Evolutionary conservation across 2,329 filamentous ascomycete genomes (phyloP), one percentile per base, ranked within the genome.

Genomic region (Sclerotinia sclerotiorum): DNA sequence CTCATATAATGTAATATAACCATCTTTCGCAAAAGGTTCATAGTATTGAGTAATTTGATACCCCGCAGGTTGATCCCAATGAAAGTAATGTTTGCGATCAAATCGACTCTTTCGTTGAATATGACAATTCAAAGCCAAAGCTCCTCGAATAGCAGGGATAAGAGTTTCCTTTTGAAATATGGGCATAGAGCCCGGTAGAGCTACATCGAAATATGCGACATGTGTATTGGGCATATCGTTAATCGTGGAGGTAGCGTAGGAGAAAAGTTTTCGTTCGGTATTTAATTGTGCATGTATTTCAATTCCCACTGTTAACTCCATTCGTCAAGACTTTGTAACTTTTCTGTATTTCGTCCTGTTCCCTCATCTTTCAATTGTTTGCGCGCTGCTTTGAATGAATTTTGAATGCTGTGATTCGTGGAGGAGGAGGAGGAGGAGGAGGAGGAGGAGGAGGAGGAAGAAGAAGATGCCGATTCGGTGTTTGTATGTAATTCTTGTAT

Each of bases 1-100:
- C 5, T 86, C 80, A 51, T 85, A 86, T 7, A 99, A 82, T 0
- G 83, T 85, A n/a, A 98, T 82, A 51, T 82, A 80, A 1, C 95
- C 95, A 74, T 93, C 84, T 70, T 84, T 87, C 1, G 88, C 88
- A 73, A 90, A 87, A 0, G 88, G 88, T 69, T 88, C 82, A 78
- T 98, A 97, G 81, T 94, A 98, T 77, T 99, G 95, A 1, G 95
- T 99, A 71, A 99, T 97, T 79, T 99, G 95, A 79, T 99, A 99
- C 0, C 95, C 95, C 0, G 92, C 87, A 0, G 95, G 95, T 79
- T 99, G 95, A 79, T 99, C 95, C 87, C 95, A 97, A 82, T 97
- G 97, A 80, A 99, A 98, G 80, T 99, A 99, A 79, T 99, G 95
- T 79, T 99, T 99, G 72, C 95, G 86, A 79, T 99, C 95, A 80